Base-by-base conservation (phyloP, 108 stramenopile species). In the Pseudonitzschia pungens region DNA sequence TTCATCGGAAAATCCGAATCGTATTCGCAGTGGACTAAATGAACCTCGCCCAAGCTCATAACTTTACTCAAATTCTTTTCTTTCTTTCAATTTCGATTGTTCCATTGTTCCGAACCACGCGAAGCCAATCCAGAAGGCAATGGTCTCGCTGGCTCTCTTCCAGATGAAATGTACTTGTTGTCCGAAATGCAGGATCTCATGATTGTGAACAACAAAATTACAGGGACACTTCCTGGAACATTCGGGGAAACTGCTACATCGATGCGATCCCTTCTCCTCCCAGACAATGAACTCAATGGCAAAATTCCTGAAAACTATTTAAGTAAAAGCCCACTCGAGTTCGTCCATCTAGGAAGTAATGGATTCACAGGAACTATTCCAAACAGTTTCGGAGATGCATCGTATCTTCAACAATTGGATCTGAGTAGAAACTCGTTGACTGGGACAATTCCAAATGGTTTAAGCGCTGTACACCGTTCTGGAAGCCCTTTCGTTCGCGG, bases 291-390 rank as follows among this genome's bases (percentile, higher is more conserved):
- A 27, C 69, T 70, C 27, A 36, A 22, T 0, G 69, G 69, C 28
- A 54, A 2, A 15, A 70, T 70, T 28, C 69, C 69, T 29, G 48
- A 55, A 48, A 50, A 70, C 20, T 55, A 55, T 33, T 20, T 56
- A 14, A 29, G 24, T 10, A 41, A 40, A 5, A 70, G 54, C 22
- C 52, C 52, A 2, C 54, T 70, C 28, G 54, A 70, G 28, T 40
- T 36, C 32, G 52, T 81, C 11, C 60, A 77, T 4, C 80, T 82
- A 53, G 66, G 62, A 9, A 26, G 75, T 0, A 73, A 76, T 45
- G 31, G 71, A 24, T 77, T 89, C 52, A 31, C 54, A 4, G 86
- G 86, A 24, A 59, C 85, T 16, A 21, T 86, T 32, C 85, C 85
- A 45, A 63, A 20, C 1, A 75, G 74, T 22, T 22, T 86, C 22